Conservation (phyloP, 805 yeast species). For the Starmerella kuoi region DNA sequence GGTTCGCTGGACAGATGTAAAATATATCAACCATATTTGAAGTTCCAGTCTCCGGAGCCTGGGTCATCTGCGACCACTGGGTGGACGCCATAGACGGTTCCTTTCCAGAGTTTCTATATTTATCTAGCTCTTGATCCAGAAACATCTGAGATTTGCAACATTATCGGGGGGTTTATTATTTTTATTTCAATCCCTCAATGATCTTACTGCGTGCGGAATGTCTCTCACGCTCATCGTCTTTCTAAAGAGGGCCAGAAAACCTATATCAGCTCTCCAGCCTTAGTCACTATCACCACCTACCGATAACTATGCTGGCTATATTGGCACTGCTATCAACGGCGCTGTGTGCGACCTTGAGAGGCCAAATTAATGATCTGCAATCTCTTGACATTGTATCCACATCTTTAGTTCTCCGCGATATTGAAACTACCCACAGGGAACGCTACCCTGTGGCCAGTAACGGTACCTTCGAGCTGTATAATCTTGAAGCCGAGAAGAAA, state of each 20-base stretch:
- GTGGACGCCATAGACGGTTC: too few species aligned
- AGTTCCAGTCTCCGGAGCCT: background rate
- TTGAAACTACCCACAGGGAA: conserved; percentile 1
- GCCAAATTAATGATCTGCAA: conserved; percentile 2
- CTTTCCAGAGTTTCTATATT: too few species aligned
- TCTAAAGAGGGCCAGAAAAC: too few species aligned
- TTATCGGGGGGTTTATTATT: too few species aligned
- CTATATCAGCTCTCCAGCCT: too few species aligned
- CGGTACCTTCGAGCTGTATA: conserved; percentile 18
- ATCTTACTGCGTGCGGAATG: too few species aligned
- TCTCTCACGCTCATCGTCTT: too few species aligned
- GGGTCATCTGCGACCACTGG: background rate
- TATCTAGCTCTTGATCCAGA: too few species aligned
- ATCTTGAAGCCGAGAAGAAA: conserved; percentile 4
- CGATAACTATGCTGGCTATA: background rate
- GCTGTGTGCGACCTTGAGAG: conserved; percentile 10
- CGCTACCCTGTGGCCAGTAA: conserved; percentile 7
- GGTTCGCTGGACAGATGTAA: background rate
- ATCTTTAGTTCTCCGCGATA: conserved; percentile 10
- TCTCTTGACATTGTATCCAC: conserved; percentile 5
- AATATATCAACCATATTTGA: background rate
- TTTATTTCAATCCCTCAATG: too few species aligned
- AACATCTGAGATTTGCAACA: too few species aligned
- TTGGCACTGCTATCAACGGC: conserved; percentile 2
- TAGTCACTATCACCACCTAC: background rate